These are phyloP conservation scores for Bromus sterilis DNA, from an alignment of 176 grass and related monocot species.

Conservation along the genomic window DNA sequence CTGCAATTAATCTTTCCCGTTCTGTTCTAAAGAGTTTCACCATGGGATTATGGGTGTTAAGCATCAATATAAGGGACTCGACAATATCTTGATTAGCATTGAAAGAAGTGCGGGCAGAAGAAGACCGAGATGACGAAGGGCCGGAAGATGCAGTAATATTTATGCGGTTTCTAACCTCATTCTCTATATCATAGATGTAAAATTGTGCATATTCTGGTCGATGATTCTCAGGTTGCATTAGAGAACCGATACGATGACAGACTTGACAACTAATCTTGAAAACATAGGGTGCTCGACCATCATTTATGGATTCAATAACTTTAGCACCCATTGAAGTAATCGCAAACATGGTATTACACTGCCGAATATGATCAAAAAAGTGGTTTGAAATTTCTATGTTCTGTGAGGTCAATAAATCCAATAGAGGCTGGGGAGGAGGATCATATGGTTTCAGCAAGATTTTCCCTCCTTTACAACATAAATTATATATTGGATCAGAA, in stretches of 20 bases:
- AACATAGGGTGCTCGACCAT: not conserved
- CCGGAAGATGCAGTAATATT: not conserved
- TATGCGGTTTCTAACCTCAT: not conserved
- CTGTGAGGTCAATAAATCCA: too few species aligned
- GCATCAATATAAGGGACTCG: not conserved
- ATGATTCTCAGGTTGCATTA: not conserved
- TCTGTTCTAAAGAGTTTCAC: not conserved
- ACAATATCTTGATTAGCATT: not conserved
- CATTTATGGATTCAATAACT: not conserved
- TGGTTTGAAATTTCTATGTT: too few species aligned
- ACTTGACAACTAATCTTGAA: not conserved
- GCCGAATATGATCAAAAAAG: too few species aligned
- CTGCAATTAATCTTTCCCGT: not conserved
- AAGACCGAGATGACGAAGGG: not conserved
- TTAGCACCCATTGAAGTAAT: not conserved
- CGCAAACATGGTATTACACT: not conserved
- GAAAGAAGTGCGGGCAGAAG: not conserved
- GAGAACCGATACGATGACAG: not conserved
- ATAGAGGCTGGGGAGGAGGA: not conserved
- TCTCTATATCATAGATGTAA: not conserved
- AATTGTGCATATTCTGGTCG: not conserved
- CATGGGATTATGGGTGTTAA: not conserved
- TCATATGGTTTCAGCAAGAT: not conserved
- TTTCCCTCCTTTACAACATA: not conserved
- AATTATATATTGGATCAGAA: not conserved